Conservation (phyloP, 2,329 filamentous ascomycete genomes). For the Cladosporium halotolerans region DNA sequence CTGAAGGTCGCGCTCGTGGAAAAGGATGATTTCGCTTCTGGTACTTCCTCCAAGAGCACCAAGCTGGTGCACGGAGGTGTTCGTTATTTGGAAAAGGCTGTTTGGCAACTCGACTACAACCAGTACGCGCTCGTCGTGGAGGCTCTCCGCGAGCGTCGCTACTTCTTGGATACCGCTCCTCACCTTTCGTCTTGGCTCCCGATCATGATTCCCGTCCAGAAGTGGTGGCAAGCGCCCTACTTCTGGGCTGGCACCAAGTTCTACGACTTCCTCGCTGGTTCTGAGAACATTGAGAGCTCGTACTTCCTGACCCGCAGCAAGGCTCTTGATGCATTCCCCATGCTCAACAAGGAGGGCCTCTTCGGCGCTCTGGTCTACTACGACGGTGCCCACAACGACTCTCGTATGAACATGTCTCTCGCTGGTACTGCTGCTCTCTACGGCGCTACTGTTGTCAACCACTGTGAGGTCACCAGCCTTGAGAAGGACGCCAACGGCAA, state of each 20-base stretch:
- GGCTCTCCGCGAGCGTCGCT: slow-evolving; percentile 73
- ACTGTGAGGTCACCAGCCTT: slow-evolving; percentile 71
- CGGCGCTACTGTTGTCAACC: slow-evolving; percentile 74
- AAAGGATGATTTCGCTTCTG: slow-evolving; percentile 74
- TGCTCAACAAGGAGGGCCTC: slow-evolving; percentile 73
- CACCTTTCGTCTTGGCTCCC: slow-evolving; percentile 76
- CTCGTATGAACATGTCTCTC: slow-evolving; percentile 83
- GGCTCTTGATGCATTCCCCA: slow-evolving; percentile 79
- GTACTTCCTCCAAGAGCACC: slow-evolving; percentile 80
- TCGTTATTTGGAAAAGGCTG: slow-evolving; percentile 77
- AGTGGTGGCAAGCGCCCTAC: slow-evolving; percentile 79
- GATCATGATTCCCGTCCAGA: slow-evolving; percentile 75
- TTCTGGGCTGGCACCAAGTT: slow-evolving; percentile 73
- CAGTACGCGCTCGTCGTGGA: slow-evolving; percentile 74
- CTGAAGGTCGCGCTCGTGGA: slow-evolving; percentile 76
- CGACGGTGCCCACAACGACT: slow-evolving; percentile 87
- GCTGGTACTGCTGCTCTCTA: slow-evolving; percentile 87
- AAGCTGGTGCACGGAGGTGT: slow-evolving; percentile 83
- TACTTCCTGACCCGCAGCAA: slow-evolving; percentile 85
- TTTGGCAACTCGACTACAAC: slow-evolving; percentile 78
- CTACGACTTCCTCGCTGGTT: slow-evolving; percentile 79
- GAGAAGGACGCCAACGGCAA: slow-evolving; percentile 67
- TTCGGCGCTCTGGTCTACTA: slow-evolving; percentile 85
- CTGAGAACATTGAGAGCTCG: slow-evolving; percentile 80
- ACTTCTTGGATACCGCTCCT: slow-evolving; percentile 75